Base-by-base conservation (phyloP, 805 yeast genomes). In the Pichia gijzeniarum region DNA sequence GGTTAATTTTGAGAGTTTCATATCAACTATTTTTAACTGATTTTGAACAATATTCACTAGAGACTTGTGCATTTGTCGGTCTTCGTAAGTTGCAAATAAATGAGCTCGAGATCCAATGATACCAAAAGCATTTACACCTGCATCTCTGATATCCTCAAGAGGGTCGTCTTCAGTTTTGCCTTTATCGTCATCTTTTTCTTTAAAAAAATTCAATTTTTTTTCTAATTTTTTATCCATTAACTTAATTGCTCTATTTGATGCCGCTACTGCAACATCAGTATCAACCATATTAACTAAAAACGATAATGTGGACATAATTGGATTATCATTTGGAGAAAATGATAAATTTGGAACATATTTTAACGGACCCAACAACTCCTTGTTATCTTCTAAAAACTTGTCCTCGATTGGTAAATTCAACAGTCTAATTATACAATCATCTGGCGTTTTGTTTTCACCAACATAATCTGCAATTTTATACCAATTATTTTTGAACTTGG, bases 231-330 rank as follows among this genome's bases (percentile, higher is more conserved):
- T 71, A 52, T 75, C 77, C 53, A 73, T 65, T 1, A 68, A 69
- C 42, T 68, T 68, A 5, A 80, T 72, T 0, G 88, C 89, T 40
- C 80, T 68, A 27, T 59, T 65, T 7, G 95, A 82, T 30, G 95
- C 95, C 10, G 90, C 88, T 45, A 80, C 79, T 0, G 91, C 96
- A 19, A 85, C 85, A 35, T 82, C 83, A 12, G 91, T 84, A 57
- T 91, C 96, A 16, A 89, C 95, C 41, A 90, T 66, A 33, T 87
- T 81, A 0, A 90, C 80, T 64, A 93, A 70, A 63, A 90, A 93
- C 13, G 96, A 82, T 51, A 93, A 74, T n/a, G 95, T 91, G 32
- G 95, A 83, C 69, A 93, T 74, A 3, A 93, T 89, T 2, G 99
- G 99, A 63, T 93, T 93, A 55, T 93, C 98, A 25, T 82, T 78